Base-by-base conservation (phyloP, 768 basidiomycete genomes). In the Lactifluus hygrophoroides region DNA sequence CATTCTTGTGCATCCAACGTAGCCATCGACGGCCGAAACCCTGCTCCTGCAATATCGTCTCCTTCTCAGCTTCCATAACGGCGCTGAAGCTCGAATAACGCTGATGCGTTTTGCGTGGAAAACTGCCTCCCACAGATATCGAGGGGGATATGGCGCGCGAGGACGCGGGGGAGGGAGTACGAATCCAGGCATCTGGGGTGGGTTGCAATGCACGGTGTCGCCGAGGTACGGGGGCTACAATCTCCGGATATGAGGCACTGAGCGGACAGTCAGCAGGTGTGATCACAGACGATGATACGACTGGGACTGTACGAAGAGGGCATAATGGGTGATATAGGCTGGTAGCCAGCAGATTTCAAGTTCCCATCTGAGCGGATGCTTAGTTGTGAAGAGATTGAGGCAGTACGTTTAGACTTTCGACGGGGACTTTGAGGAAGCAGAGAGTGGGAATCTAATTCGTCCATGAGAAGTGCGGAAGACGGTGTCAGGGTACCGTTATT, bases 1-100 rank as follows among this genome's bases (percentile, higher is more conserved):
- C 79, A 34, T 79, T 75, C 62, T 78, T 84, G 61, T 89, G 86
- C 86, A 91, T 88, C 88, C 86, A 92, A 43, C 84, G 76, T 38
- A 88, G 74, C 84, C 84, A 88, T 43, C 84, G 68, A 61, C 78
- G 75, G 11, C 77, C 86, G 70, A 82, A 76, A 32, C 77, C 74
- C 4, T 62, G 64, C 48, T 73, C 71, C 35, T 60, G 63, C 3
- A 56, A 54, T 9, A 55, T 54, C 17, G 66, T 69, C 11, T 56
- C 56, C 32, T 61, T 64, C 60, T 70, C 69, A n/a, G 71, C 72
- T 37, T 77, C 76, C 37, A 69, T 59, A 14, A 84, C 66, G 0
- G 76, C 67, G 57, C 77, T 75, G 65, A 83, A 78, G 62, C 73
- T 80, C 16, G 66, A 64, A 37, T 63, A 57, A 44, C 60, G 59